Evolutionary conservation across 1,284 basidiomycete species (phyloP).

Genomic region (Papiliotrema terrestris): DNA sequence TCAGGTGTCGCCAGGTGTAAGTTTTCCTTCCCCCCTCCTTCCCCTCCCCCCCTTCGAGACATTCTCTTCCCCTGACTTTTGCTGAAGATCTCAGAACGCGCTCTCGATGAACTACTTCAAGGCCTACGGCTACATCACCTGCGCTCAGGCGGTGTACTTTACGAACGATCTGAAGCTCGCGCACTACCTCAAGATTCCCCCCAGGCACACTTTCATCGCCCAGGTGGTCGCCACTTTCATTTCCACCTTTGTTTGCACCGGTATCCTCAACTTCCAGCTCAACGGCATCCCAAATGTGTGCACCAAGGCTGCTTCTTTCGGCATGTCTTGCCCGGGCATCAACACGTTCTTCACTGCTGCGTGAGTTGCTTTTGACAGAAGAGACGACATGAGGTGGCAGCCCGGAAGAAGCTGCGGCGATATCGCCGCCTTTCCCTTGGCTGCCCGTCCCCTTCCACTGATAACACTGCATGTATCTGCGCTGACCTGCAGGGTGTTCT

Average conservation of each 20-base stretch:
- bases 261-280: conserved; percentile 29
- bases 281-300: conserved; percentile 18
- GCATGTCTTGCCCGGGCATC: conserved; percentile 9
- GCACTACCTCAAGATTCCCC: conserved; percentile 35
- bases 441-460: not conserved
- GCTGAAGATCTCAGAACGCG: no score
- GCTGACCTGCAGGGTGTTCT: not conserved
- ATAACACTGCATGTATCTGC: not conserved
- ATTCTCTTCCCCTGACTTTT: no score
- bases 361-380: not conserved
- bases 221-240: conserved; percentile 66
- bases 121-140: conserved; percentile 54
- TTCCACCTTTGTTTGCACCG: conserved; percentile 32
- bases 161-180: conserved; percentile 54
- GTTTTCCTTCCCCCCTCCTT: no score
- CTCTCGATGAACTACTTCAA: conserved; percentile 64
- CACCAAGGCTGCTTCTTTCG: conserved; percentile 18
- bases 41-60: no score
- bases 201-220: conserved; percentile 58
- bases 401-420: no score
- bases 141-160: conserved; percentile 52
- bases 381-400: no score
- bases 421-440: no score
- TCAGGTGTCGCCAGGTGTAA: no score
- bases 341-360: conserved; percentile 13